Evolutionary conservation across 2,329 filamentous ascomycete genomes (phyloP).

Genomic region (Aspergillus sp.): DNA sequence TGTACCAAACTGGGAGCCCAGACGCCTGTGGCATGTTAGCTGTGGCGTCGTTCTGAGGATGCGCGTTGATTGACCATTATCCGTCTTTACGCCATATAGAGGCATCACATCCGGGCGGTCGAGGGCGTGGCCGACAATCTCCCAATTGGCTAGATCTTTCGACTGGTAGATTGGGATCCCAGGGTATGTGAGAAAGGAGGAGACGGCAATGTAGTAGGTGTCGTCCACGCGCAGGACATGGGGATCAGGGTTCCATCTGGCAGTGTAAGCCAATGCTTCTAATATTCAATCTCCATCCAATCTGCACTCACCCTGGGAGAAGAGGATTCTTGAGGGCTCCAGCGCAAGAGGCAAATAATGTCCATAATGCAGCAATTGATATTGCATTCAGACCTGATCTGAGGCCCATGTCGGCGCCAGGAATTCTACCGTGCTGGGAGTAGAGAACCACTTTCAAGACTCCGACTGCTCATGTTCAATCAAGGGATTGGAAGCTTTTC

Average conservation of each 20-base stretch:
- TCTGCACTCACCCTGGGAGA: neutral
- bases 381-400: neutral
- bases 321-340: neutral
- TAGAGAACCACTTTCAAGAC: too few species aligned
- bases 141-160: constrained; percentile 2
- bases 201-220: constrained; percentile 5
- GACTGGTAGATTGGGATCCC: constrained; percentile 8
- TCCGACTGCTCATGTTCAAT: too few species aligned
- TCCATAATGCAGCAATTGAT: neutral
- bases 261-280: neutral
- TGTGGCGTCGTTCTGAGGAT: neutral
- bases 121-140: constrained; percentile 2
- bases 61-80: neutral
- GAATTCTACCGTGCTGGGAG: too few species aligned
- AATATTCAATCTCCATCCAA: too few species aligned
- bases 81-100: neutral
- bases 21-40: neutral
- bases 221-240: neutral
- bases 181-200: constrained; percentile 4
- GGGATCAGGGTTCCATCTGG: constrained; percentile 4
- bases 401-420: too few species aligned
- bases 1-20: constrained; percentile 4
- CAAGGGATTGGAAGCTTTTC: too few species aligned
- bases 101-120: neutral
- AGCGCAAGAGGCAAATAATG: neutral